Percentiles rank a stretch among this genome's conserved stretches.
phyloP scores from a whole-genome alignment of 129 eudicot genomes.

The Tanacetum coccineum region DNA sequence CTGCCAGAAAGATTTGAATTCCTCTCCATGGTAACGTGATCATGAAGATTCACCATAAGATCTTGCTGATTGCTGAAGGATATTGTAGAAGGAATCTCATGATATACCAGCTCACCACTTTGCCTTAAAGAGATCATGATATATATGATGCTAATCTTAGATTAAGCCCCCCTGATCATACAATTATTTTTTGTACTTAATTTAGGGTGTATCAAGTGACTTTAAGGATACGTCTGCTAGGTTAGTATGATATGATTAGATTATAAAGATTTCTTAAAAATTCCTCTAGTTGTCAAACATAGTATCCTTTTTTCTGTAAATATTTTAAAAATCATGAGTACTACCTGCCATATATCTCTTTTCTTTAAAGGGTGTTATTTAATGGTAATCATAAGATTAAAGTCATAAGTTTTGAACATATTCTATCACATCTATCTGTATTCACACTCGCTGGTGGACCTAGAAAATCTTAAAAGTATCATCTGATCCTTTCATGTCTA shows the following conservation, averaged over 20 bases:
- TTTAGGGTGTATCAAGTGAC: background rate
- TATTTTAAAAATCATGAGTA: background rate
- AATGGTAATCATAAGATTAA: too few species aligned
- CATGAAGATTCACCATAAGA: constrained; percentile 15
- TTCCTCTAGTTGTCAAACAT: background rate
- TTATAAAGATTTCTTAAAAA: background rate
- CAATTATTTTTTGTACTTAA: too few species aligned
- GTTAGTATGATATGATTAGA: background rate
- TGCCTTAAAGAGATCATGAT: constrained; percentile 48
- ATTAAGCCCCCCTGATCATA: constrained; percentile 13
- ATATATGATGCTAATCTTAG: constrained; percentile 12
- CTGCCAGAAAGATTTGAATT: constrained; percentile 3
- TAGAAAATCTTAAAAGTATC: background rate
- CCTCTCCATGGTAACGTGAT: constrained; percentile 23
- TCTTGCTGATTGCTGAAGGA: constrained; percentile 17
- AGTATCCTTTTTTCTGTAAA: background rate
- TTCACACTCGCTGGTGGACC: background rate
- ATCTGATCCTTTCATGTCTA: background rate
- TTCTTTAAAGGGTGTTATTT: background rate
- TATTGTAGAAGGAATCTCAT: constrained; percentile 30
- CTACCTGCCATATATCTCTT: background rate
- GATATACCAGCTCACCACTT: constrained; percentile 33
- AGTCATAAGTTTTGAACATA: background rate
- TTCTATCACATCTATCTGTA: background rate
- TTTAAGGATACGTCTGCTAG: background rate